Percentiles rank a stretch among this genome's conserved stretches.
Evolutionary conservation across 2,329 filamentous ascomycete genomes (phyloP).

Genomic region (Fusarium sp.): DNA sequence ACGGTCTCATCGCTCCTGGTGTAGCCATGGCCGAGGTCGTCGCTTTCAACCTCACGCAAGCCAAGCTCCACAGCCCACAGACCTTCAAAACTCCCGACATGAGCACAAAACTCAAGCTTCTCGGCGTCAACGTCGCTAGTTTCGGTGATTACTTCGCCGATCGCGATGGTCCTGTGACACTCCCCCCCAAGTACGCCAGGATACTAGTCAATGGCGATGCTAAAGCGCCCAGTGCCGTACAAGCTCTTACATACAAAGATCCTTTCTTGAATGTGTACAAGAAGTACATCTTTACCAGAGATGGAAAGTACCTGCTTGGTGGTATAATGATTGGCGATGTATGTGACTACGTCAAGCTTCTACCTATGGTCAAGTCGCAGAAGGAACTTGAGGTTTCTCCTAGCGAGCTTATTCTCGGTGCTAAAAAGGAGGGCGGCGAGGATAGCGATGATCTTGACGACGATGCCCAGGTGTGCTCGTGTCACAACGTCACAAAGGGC

Average conservation of each 20-base stretch:
- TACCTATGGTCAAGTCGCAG: slow-evolving; percentile 87
- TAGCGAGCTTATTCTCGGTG: slow-evolving; percentile 85
- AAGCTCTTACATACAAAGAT: slow-evolving; percentile 88
- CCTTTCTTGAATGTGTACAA: slow-evolving; percentile 92
- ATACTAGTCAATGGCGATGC: slow-evolving; percentile 39
- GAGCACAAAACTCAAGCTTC: slow-evolving; percentile 90
- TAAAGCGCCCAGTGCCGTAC: slow-evolving; percentile 70
- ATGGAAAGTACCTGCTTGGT: slow-evolving; percentile 91
- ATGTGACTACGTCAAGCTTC: slow-evolving; percentile 88
- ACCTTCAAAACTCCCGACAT: slow-evolving; percentile 85
- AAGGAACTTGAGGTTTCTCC: slow-evolving; percentile 83
- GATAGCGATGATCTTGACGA: slow-evolving; percentile 84
- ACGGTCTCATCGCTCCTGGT: slow-evolving; percentile 88
- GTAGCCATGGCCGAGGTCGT: slow-evolving; percentile 94
- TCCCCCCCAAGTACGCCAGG: slow-evolving; percentile 70
- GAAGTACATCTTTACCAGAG: slow-evolving; percentile 90
- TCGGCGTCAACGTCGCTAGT: slow-evolving; percentile 91
- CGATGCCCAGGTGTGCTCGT: slow-evolving; percentile 91
- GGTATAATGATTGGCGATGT: slow-evolving; percentile 98
- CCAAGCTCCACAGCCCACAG: slow-evolving; percentile 75
- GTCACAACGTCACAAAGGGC: slow-evolving; percentile 91
- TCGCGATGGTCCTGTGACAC: slow-evolving; percentile 79
- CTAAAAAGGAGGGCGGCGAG: slow-evolving; percentile 77
- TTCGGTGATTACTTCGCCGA: slow-evolving; percentile 97
- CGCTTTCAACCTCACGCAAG: slow-evolving; percentile 90